Evolutionary conservation across 495 filamentous ascomycete species (phyloP), one percentile per base, ranked within the genome.

Genomic region (Penicillium paradoxum): DNA sequence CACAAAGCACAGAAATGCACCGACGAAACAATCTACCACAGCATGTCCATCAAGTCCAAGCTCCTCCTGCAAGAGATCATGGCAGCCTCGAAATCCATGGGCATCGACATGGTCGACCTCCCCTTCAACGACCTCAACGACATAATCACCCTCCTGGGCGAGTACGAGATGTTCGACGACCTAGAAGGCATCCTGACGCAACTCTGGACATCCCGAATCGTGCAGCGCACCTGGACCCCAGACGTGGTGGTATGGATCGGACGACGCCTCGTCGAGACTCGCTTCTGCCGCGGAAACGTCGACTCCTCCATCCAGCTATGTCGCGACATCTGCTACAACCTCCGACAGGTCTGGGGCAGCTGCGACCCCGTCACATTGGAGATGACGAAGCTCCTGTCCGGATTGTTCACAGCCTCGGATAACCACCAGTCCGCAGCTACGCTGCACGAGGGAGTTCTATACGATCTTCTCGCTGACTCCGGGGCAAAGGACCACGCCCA

Each of bases 311-410:
- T 80, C 51, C 73, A 75, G 17, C 71, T 86, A 0, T 77, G 77
- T 60, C 78, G 81, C 44, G 78, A 77, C 57, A 81, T 86, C 55
- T 81, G 77, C 64, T 84, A 86, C 68, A 86, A 86, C 49, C 69
- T 86, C 44, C 79, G 80, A 6, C 78, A 80, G 37, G 75, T 77
- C 6, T 80, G 77, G 58, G 80, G 81, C 15, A 73, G 74, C 21
- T 71, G 78, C 4, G 79, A 86, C 56, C 64, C 64, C 5, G 73
- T 79, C 17, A 76, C 81, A 0, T 65, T 85, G 19, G 72, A 78
- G 8, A 79, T 83, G 73, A 74, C 71, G 25, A 71, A 77, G 52
- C 73, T 84, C 36, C 74, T 86, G 0, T 79, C 80, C 0, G 71
- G 70, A 0, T 69, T 86, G 14, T 81, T 78, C 54, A 76, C 78